phyloP scores from a whole-genome alignment of 768 basidiomycete species.

The Coprinopsis marcescibilis region DNA sequence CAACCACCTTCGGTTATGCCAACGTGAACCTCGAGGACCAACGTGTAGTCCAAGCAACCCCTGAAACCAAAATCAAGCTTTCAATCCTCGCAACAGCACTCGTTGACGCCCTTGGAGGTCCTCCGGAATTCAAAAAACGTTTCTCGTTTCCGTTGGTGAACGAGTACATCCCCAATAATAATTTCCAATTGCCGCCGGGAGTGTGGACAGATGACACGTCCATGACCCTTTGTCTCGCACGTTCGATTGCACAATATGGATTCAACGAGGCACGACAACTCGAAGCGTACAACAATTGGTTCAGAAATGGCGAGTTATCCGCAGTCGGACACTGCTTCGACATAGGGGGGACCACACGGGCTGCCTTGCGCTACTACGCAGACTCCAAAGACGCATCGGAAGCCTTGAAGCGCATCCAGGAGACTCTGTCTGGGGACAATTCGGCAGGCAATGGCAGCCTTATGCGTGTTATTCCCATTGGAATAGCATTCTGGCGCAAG shows the following conservation, averaged over 20 bases:
- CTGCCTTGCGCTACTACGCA: slow-evolving; percentile 28
- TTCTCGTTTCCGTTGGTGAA: slow-evolving; percentile 31
- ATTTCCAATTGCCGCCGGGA: slow-evolving; percentile 30
- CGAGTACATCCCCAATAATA: slow-evolving; percentile 33
- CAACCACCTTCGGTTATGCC: slow-evolving; percentile 5
- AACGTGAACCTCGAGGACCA: not conserved
- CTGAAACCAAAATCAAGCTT: slow-evolving; percentile 33
- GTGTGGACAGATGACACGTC: slow-evolving; percentile 47
- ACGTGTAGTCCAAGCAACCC: slow-evolving; percentile 15
- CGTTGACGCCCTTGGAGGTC: slow-evolving; percentile 41
- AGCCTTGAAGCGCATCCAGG: slow-evolving; percentile 25
- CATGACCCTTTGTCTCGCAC: slow-evolving; percentile 40
- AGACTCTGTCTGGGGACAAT: slow-evolving; percentile 19
- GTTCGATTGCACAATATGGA: slow-evolving; percentile 29
- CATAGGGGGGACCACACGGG: slow-evolving; percentile 30
- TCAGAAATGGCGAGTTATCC: slow-evolving; percentile 26
- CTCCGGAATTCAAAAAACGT: slow-evolving; percentile 34
- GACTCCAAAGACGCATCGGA: not conserved
- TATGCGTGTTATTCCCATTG: slow-evolving; percentile 41
- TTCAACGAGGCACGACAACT: slow-evolving; percentile 33
- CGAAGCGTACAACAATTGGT: slow-evolving; percentile 29
- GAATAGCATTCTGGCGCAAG: slow-evolving; percentile 36
- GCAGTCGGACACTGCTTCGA: slow-evolving; percentile 33
- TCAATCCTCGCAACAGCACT: slow-evolving; percentile 36
- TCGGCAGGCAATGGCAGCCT: slow-evolving; percentile 38